Evolutionary conservation across 169 alveolate species (phyloP), one percentile per base, ranked within the genome.

Genomic region (Sarcocystis neurona): DNA sequence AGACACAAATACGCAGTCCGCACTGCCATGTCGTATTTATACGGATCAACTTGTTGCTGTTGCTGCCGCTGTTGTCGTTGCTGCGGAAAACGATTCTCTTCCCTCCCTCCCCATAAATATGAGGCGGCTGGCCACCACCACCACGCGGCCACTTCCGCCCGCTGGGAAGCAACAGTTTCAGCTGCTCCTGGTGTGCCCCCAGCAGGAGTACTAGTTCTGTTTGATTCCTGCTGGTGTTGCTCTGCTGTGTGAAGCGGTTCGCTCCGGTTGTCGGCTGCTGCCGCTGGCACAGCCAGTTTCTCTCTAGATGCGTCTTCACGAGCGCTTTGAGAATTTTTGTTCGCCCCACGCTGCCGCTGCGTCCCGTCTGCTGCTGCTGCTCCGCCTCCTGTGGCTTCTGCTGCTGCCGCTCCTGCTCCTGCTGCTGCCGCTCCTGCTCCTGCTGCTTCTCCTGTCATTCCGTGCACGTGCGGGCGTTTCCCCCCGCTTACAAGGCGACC

Each of bases 1-100:
- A 80, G 88, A 58, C 88, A 80, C 27, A 80, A 60, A 41, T 46
- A 80, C 27, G 58, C 70, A 4, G 88, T 48, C 47, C 70, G 53
- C 30, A 80, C 88, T 32, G 50, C 88, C n/a, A 80, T 39, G 12
- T 68, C 47, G 60, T 30, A 80, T 5, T 56, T 56, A 27, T n/a
- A n/a, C n/a, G n/a, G n/a, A n/a, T n/a, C n/a, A 75, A 43, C 39
- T 43, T 60, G 60, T 23, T 75, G 60, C 84, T 75, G 84, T 60
- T 37, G 84, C 63, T 43, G 60, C n/a, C 18, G 84, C 84, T 39
- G 60, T 32, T 18, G 4, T 1, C n/a, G 37, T 60, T 75, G 84
- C 84, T n/a, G n/a, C n/a, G n/a, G n/a, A n/a, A n/a, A n/a, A n/a
- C n/a, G n/a, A n/a, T n/a, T n/a, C n/a, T n/a, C n/a, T n/a, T n/a